A percentile compares a stretch with the other conserved stretches of the same genome.
These are phyloP conservation scores for Thelonectria discophora DNA, from an alignment of 2,329 filamentous ascomycete genomes.

Conservation along the genomic window DNA sequence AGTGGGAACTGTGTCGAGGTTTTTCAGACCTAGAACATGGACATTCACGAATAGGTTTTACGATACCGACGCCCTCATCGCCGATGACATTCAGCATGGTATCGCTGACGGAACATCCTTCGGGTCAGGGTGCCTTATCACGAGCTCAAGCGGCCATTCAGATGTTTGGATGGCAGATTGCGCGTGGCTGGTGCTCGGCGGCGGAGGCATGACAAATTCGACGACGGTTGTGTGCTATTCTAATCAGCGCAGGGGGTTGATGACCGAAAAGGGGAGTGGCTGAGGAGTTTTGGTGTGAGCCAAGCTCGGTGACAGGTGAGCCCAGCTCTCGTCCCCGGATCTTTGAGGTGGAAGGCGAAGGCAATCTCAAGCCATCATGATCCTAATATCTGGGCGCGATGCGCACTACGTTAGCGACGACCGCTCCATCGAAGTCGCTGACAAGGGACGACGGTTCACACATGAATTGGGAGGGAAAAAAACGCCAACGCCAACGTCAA, in stretches of 20 bases:
- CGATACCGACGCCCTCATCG: not conserved
- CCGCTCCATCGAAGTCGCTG: conserved; percentile 1
- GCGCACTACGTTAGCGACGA: not conserved
- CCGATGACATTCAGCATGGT: conserved; percentile 11
- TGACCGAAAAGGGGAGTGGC: conserved; percentile 16
- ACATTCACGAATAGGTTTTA: conserved; percentile 1
- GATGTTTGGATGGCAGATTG: not conserved
- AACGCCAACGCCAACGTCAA: conserved; percentile 20
- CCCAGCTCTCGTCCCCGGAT: conserved; percentile 11
- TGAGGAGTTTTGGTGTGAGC: conserved; percentile 8
- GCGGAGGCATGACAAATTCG: conserved; percentile 12
- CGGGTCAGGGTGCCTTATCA: not conserved
- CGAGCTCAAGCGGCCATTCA: conserved; percentile 5
- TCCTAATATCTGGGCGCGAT: conserved; percentile 8
- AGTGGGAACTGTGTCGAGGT: conserved; percentile 10
- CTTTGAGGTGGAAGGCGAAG: conserved; percentile 7
- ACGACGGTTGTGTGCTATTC: not conserved
- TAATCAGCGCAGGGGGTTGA: not conserved
- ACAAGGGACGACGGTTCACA: conserved; percentile 14
- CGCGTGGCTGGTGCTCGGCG: not conserved
- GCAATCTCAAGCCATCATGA: conserved; percentile 18
- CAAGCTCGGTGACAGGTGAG: conserved; percentile 16
- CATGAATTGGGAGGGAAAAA: conserved; percentile 24
- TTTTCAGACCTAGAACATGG: conserved; percentile 1
- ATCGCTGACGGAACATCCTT: too few relatives aligned